Evolutionary conservation across 139 green algal species (phyloP).

Genomic region (Zygnema cylindricum): DNA sequence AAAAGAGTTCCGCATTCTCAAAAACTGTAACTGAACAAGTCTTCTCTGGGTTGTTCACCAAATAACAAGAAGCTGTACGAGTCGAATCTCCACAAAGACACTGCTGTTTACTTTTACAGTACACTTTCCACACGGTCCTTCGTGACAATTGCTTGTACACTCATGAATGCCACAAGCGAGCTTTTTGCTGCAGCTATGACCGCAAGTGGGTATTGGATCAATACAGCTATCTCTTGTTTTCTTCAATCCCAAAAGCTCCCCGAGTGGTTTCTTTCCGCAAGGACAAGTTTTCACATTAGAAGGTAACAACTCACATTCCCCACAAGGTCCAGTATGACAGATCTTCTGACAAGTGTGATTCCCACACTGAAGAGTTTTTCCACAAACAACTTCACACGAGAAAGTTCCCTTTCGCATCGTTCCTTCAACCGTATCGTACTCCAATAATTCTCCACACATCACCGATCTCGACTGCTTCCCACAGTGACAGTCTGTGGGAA

Average conservation of each 20-base stretch:
- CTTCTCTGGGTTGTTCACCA: no score
- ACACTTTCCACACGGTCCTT: conserved; percentile 42
- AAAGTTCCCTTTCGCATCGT: conserved; percentile 34
- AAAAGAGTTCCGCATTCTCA: conserved; percentile 18
- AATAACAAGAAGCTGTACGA: conserved; percentile 47
- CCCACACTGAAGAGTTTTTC: conserved; percentile 45
- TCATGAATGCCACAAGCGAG: conserved; percentile 47
- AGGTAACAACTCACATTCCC: conserved; percentile 44
- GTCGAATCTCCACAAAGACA: conserved; percentile 34
- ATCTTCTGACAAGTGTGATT: conserved; percentile 49
- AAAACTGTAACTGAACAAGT: no score
- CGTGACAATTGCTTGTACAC: conserved; percentile 37
- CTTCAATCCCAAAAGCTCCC: not conserved
- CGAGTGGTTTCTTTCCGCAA: conserved; percentile 49
- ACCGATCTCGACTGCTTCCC: conserved; percentile 46
- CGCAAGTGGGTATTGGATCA: conserved; percentile 57
- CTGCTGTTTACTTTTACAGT: conserved; percentile 28
- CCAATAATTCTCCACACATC: conserved; percentile 28
- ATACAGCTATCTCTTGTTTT: conserved; percentile 26
- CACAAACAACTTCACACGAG: conserved; percentile 40
- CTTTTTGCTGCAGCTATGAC: conserved; percentile 34
- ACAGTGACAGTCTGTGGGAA: conserved; percentile 50
- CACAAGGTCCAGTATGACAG: conserved; percentile 50
- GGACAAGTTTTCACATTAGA: conserved; percentile 39
- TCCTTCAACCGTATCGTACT: not conserved